Base-by-base conservation (phyloP, 1,284 basidiomycete species). In the Cryptococcus sp. region DNA sequence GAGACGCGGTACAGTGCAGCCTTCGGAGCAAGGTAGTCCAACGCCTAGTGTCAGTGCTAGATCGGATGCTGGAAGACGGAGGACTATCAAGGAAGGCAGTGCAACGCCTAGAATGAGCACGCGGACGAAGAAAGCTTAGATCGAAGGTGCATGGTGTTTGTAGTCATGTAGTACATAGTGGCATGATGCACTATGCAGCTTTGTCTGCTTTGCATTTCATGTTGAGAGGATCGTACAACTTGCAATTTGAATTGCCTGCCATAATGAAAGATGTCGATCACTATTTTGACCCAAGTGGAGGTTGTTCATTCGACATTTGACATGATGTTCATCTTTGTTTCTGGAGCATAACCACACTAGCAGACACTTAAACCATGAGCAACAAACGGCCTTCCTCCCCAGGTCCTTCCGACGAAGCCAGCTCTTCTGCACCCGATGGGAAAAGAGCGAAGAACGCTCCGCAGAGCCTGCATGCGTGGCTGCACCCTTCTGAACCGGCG, bases 31-130 rank as follows among this genome's bases (percentile, higher is more conserved):
- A 25, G 72, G 69, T 5, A 73, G 69, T 62, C 76, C 74, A 39
- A 76, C 74, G 27, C 73, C 73, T 10, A 73, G 72, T 59, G 53
- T 70, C 13, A 69, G 62, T 27, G 61, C 60, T n/a, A 56, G 54
- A 5, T 54, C 55, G 17, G 60, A 54, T 11, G 50, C 46, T 1
- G 59, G 62, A 8, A 54, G 54, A 51, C 56, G 48, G 38, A 60
- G 60, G 45, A 51, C 53, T 41, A 59, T 27, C 20, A 64, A 59
- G 47, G 64, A 58, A 23, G 64, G 61, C 7, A 66, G 59, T 27
- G 54, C 59, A n/a, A 70, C 67, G 17, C 65, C 71, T 15, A 59
- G 72, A 40, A 59, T 58, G 51, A 54, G 48, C 41, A 64, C 62
- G n/a, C 52, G 59, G 27, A 50, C 58, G n/a, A 61, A 57, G 44